Percentiles rank a stretch among this genome's conserved stretches.
phyloP scores from a whole-genome alignment of 257 asterid genomes.

The Paulownia fortunei region DNA sequence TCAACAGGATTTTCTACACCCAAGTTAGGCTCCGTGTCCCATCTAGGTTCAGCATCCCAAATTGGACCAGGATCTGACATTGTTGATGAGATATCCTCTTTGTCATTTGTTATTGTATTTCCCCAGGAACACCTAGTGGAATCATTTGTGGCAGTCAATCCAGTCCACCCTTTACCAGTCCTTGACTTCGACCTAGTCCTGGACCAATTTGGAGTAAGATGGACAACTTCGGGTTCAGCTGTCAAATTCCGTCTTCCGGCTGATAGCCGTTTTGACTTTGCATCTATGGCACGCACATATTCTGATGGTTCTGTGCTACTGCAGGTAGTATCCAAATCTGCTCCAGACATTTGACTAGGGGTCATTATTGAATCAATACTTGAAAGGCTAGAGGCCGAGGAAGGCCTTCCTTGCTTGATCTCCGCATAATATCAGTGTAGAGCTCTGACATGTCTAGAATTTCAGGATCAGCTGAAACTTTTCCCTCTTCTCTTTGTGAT shows the following conservation, averaged over 20 bases:
- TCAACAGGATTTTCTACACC: constrained; percentile 70
- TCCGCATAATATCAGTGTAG: constrained; percentile 88
- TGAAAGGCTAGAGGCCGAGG: constrained; percentile 96
- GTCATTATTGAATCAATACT: constrained; percentile 95
- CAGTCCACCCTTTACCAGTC: constrained; percentile 77
- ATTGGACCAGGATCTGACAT: constrained; percentile 98
- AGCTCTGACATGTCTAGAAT: constrained; percentile 86
- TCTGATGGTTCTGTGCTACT: constrained; percentile 95
- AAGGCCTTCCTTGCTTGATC: constrained; percentile 95
- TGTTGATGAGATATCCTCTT: constrained; percentile 96
- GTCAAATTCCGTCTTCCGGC: constrained; percentile 71
- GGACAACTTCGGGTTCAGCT: constrained; percentile 90
- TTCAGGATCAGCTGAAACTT: constrained; percentile 50
- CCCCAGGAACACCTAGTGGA: constrained; percentile 80
- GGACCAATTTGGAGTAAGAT: constrained; percentile 87
- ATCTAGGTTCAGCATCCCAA: constrained; percentile 98
- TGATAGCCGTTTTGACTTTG: constrained; percentile 87
- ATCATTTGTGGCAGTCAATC: constrained; percentile 60
- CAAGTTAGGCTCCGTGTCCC: constrained; percentile 87
- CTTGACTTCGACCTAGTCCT: constrained; percentile 91
- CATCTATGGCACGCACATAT: constrained; percentile 89
- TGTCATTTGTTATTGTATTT: constrained; percentile 64
- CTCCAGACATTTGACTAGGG: constrained; percentile 77
- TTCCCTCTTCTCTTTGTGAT: constrained; percentile 62
- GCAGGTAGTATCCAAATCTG: constrained; percentile 76